Evolutionary conservation across 2,329 filamentous ascomycete species (phyloP), one percentile per base, ranked within the genome.

Genomic region (Fusarium oligoseptatum): DNA sequence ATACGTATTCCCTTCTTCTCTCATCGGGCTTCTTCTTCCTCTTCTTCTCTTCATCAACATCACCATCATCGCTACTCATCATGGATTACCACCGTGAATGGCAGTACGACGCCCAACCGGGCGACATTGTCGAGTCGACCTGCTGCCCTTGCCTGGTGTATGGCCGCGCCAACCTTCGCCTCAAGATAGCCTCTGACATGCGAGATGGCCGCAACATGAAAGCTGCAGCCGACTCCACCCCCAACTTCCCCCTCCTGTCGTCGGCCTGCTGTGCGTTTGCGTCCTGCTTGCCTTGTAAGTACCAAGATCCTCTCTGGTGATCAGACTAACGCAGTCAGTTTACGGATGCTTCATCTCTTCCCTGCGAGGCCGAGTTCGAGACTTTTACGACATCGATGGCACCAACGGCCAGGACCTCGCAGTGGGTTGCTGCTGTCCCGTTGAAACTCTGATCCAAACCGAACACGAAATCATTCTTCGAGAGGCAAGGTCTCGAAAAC

Each of bases 391-490:
- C 63, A 83, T 84, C 41, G 65, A 78, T 8, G 81, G 82, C 27
- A 62, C 50, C 9, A 50, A 66, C 0, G 36, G 27, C 12, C 37
- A 45, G 4, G 83, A 84, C 61, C 80, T 39, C 15, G 15, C 14
- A 3, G 73, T 76, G 24, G 75, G 77, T 20, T 83, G 79, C 56
- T 81, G 64, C 56, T 80, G 77, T 48, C 82, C 83, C 6, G 75
- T 66, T 45, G 14, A 63, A 2, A 78, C 80, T 15, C 70, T 84
- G 27, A 65, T 77, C 6, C 75, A 78, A 4, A 78, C 75, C 34
- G 81, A 84, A 41, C 71, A 80, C 12, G 82, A 84, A 66, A 82
- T 84, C 34, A 58, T 78, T 0, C 32, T 78, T 24, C 81, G 82
- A 32, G 77, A 83, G 56, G 75, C 60, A 41, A 64, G 70, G 17